phyloP scores from a whole-genome alignment of 805 yeast species.

The Ogataea paradorogensis region DNA sequence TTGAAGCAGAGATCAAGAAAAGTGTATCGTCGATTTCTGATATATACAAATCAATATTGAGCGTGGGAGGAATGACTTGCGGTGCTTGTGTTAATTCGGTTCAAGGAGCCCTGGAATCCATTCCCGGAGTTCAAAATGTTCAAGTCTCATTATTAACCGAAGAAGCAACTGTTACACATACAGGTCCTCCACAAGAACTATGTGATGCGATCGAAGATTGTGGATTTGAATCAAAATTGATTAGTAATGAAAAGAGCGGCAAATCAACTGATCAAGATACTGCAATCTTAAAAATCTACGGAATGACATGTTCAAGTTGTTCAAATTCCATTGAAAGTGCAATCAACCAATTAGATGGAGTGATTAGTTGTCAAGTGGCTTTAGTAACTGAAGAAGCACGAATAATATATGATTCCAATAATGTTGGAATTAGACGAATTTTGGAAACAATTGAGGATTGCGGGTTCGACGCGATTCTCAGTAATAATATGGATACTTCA shows the following conservation, averaged over 20 bases:
- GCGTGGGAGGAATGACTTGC: conserved; percentile 79
- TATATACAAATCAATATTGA: conserved; percentile 9
- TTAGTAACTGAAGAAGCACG: conserved; percentile 53
- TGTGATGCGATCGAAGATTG: conserved; percentile 49
- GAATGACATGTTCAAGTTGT: conserved; percentile 63
- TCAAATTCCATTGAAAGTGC: conserved; percentile 47
- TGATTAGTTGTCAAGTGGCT: conserved; percentile 47
- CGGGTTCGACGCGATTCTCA: conserved; percentile 51
- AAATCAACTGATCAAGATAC: conserved; percentile 10
- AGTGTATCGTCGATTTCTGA: conserved; percentile 1
- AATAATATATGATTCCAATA: conserved; percentile 48
- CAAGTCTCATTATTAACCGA: conserved; percentile 73
- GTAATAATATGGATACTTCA: conserved; percentile 51
- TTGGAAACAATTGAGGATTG: conserved; percentile 49
- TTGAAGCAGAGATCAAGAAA: conserved; percentile 36
- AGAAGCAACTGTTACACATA: conserved; percentile 55
- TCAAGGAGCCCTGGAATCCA: conserved; percentile 45
- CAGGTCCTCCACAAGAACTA: conserved; percentile 37
- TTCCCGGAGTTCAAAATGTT: conserved; percentile 51
- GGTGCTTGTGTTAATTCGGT: conserved; percentile 72
- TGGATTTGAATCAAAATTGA: conserved; percentile 49
- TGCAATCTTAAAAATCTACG: conserved; percentile 41
- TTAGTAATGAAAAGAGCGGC: conserved; percentile 31
- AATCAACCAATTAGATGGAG: conserved; percentile 45
- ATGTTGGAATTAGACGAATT: conserved; percentile 62